These are phyloP conservation scores for Apiospora rasikravindrae DNA, from an alignment of 2,329 filamentous ascomycete genomes.

Conservation along the genomic window DNA sequence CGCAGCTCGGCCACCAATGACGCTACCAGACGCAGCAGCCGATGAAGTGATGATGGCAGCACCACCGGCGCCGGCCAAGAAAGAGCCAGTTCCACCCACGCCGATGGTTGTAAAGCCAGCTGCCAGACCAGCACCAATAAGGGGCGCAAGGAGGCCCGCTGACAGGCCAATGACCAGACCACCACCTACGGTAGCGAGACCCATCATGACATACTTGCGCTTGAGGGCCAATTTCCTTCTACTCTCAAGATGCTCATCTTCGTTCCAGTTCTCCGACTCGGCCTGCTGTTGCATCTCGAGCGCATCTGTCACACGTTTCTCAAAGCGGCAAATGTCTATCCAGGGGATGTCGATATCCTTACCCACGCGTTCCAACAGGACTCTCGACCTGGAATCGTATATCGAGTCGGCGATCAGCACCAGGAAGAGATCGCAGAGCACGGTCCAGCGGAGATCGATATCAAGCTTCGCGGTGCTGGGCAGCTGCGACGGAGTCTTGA, in stretches of 20 bases:
- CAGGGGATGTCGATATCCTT: slow-evolving; percentile 80
- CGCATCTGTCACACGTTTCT: slow-evolving; percentile 95
- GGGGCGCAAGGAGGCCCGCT: slow-evolving; percentile 86
- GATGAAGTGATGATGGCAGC: slow-evolving; percentile 93
- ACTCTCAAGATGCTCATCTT: slow-evolving; percentile 89
- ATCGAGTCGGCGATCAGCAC: slow-evolving; percentile 94
- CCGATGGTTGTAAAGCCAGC: slow-evolving; percentile 96
- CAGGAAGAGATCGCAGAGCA: slow-evolving; percentile 93
- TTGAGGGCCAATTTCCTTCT: slow-evolving; percentile 82
- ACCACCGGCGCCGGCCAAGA: slow-evolving; percentile 89
- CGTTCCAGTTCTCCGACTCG: slow-evolving; percentile 96
- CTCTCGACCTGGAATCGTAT: slow-evolving; percentile 88
- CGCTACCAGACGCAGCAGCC: slow-evolving; percentile 83
- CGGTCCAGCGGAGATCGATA: slow-evolving; percentile 95
- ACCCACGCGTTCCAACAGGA: slow-evolving; percentile 83
- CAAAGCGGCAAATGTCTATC: slow-evolving; percentile 94
- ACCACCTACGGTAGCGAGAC: slow-evolving; percentile 92
- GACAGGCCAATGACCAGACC: slow-evolving; percentile 94
- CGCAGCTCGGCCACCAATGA: slow-evolving; percentile 87
- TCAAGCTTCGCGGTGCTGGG: slow-evolving; percentile 84
- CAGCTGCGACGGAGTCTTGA: slow-evolving; percentile 82
- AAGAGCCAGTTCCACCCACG: slow-evolving; percentile 84
- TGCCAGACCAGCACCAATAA: slow-evolving; percentile 92
- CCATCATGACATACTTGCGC: slow-evolving; percentile 91
- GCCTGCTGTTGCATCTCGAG: slow-evolving; percentile 97